Conservation (phyloP, 2,329 filamentous ascomycete species). For the Parafenestella ontariensis region DNA sequence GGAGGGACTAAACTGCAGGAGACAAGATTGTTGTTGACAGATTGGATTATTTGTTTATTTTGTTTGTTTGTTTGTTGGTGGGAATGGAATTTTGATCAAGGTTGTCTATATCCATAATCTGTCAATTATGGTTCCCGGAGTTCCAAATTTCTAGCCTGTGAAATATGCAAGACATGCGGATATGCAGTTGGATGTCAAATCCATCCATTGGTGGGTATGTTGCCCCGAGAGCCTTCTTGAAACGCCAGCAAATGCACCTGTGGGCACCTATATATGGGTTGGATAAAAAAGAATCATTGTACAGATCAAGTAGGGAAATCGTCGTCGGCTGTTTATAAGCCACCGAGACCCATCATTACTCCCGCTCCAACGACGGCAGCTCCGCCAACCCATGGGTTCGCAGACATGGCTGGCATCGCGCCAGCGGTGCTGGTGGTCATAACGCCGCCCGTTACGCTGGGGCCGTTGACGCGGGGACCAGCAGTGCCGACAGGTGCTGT, state of each 20-base stretch:
- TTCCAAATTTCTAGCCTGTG: too few species aligned
- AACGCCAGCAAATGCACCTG: slow-evolving; percentile 7
- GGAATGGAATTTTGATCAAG: too few species aligned
- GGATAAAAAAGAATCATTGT: slow-evolving; percentile 10
- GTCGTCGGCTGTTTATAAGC: slow-evolving; percentile 29
- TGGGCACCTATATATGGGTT: not conserved
- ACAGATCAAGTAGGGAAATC: slow-evolving; percentile 10
- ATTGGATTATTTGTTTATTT: too few species aligned
- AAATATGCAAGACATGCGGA: too few species aligned
- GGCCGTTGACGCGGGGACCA: slow-evolving; percentile 52
- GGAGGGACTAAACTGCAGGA: too few species aligned
- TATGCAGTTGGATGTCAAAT: too few species aligned
- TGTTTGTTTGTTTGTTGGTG: too few species aligned
- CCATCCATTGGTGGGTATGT: too few species aligned
- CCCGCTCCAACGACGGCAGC: slow-evolving; percentile 41
- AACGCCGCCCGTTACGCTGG: slow-evolving; percentile 22
- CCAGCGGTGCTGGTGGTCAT: slow-evolving; percentile 21
- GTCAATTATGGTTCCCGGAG: too few species aligned
- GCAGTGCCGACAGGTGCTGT: slow-evolving; percentile 53
- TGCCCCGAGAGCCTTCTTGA: not conserved
- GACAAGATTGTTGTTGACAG: too few species aligned
- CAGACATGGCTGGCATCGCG: slow-evolving; percentile 31
- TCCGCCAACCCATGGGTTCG: slow-evolving; percentile 39
- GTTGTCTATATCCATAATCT: too few species aligned
- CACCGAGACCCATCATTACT: slow-evolving; percentile 41